These are phyloP conservation scores for Pseudogymnoascus destructans DNA, from an alignment of 2,329 filamentous ascomycete genomes.

Conservation along the genomic window DNA sequence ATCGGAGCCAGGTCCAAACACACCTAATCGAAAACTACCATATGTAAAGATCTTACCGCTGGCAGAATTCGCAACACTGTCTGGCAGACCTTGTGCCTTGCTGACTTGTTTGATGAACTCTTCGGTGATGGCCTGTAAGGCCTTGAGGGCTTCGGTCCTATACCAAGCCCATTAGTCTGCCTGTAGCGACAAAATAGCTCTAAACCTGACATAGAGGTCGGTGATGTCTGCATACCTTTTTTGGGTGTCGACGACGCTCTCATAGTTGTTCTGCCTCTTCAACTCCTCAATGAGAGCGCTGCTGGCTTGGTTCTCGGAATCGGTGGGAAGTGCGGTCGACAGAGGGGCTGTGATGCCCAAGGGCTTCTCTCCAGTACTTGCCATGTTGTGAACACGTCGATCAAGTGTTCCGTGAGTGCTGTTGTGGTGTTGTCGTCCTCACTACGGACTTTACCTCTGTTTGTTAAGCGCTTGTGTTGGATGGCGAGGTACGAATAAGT, in stretches of 20 bases:
- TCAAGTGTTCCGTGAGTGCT: constrained; percentile 1
- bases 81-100: constrained; percentile 43
- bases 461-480: constrained; percentile 2
- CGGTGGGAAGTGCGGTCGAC: constrained; percentile 61
- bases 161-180: constrained; percentile 13
- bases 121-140: constrained; percentile 66
- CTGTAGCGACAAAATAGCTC: constrained; percentile 6
- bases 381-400: constrained; percentile 18
- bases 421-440: neutral
- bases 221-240: constrained; percentile 46
- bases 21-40: constrained; percentile 87
- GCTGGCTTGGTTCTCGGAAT: constrained; percentile 62
- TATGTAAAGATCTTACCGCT: constrained; percentile 93
- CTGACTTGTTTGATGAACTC: constrained; percentile 77
- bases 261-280: constrained; percentile 83
- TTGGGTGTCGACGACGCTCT: constrained; percentile 67
- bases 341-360: constrained; percentile 72
- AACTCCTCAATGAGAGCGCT: constrained; percentile 72
- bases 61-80: constrained; percentile 66
- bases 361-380: constrained; percentile 19
- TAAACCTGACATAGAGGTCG: neutral
- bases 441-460: neutral
- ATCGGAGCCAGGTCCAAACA: constrained; percentile 90
- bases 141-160: constrained; percentile 55
- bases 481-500: constrained; percentile 1